A percentile compares a stretch with the other conserved stretches of the same genome.
These are phyloP conservation scores for Cenchrus purpureus DNA, from an alignment of 176 grass and related monocot species.

Conservation along the genomic window DNA sequence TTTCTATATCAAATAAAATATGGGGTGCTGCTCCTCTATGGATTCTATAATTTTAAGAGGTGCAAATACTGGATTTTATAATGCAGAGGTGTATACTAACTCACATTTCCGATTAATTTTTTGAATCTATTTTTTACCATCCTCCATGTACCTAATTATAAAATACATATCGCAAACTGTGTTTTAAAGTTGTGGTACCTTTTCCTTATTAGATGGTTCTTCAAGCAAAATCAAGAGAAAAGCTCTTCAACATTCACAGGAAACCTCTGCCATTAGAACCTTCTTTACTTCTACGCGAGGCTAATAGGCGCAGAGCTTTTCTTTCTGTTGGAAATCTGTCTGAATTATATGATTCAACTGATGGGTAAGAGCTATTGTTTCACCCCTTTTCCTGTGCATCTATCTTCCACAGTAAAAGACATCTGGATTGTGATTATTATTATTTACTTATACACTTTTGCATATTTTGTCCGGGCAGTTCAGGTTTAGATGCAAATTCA, in stretches of 20 bases:
- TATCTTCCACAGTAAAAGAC: slow-evolving; percentile 37
- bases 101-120: background rate
- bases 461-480: slow-evolving; percentile 66
- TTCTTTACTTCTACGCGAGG: slow-evolving; percentile 91
- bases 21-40: background rate
- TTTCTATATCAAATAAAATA: slow-evolving; percentile 28
- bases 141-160: slow-evolving; percentile 1
- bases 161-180: slow-evolving; percentile 37
- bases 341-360: slow-evolving; percentile 74
- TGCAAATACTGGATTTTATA: slow-evolving; percentile 16
- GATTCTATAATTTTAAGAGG: background rate
- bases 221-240: slow-evolving; percentile 85
- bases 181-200: slow-evolving; percentile 40
- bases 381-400: background rate
- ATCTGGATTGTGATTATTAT: slow-evolving; percentile 33
- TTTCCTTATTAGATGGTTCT: slow-evolving; percentile 76
- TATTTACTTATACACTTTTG: slow-evolving; percentile 36
- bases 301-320: slow-evolving; percentile 95
- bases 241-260: slow-evolving; percentile 94
- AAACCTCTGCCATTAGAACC: slow-evolving; percentile 89
- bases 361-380: slow-evolving; percentile 68
- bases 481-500: slow-evolving; percentile 80
- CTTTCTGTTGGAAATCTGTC: slow-evolving; percentile 93
- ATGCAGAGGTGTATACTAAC: background rate
- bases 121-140: background rate